These are phyloP conservation scores for Yamadazyma diospyri DNA, from an alignment of 1,139 yeast genomes.

Conservation along the genomic window DNA sequence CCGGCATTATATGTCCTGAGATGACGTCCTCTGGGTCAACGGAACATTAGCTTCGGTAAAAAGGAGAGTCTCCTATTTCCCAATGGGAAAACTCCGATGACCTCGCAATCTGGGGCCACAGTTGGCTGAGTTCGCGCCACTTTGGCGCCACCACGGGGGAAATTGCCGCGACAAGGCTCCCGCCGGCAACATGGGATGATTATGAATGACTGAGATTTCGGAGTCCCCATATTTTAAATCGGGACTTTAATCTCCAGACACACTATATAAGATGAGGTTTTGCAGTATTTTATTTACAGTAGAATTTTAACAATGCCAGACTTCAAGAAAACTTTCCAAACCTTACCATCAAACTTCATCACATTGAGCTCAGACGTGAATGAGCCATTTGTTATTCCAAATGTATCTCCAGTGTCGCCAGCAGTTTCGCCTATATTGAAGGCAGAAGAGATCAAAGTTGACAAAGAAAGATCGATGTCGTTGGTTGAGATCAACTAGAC, in stretches of 20 bases:
- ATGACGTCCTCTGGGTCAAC: no score
- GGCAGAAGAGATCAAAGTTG: conserved; percentile 9
- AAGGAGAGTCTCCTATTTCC: no score
- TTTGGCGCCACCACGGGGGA: not conserved
- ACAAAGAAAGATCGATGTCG: conserved; percentile 23
- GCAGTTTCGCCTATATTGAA: conserved; percentile 35
- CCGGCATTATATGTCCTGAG: no score
- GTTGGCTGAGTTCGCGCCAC: not conserved
- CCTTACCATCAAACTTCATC: conserved; percentile 30
- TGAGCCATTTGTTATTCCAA: conserved; percentile 62
- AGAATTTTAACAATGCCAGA: conserved; percentile 13
- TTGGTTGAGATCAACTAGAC: conserved; percentile 24
- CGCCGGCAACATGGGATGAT: conserved; percentile 4
- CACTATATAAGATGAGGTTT: conserved; percentile 1
- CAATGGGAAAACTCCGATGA: no score
- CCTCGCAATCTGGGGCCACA: no score
- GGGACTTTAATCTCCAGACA: conserved; percentile 9
- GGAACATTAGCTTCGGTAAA: conserved; percentile 1
- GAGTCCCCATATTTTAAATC: conserved; percentile 6
- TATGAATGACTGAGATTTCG: conserved; percentile 4
- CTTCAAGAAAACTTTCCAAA: conserved; percentile 14
- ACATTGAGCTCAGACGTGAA: conserved; percentile 53
- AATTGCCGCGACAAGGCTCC: not conserved
- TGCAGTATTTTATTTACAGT: not conserved
- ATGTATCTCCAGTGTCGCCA: conserved; percentile 66